Percentiles rank a stretch among this genome's conserved stretches.
These are phyloP conservation scores for Peziza echinospora DNA, from an alignment of 495 filamentous ascomycete genomes.

Conservation along the genomic window DNA sequence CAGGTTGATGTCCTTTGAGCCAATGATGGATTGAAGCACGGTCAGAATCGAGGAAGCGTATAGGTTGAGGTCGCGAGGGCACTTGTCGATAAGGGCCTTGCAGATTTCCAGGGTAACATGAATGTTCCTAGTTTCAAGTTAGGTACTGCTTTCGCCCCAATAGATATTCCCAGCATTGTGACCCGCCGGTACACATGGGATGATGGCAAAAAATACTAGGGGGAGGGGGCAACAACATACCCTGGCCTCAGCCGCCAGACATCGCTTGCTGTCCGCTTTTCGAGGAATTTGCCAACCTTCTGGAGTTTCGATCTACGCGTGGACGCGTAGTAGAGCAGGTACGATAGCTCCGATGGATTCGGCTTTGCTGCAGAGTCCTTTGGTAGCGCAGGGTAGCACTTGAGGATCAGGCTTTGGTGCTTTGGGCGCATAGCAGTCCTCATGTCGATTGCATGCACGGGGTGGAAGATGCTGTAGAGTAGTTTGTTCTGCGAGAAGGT, in stretches of 20 bases:
- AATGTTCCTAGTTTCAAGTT: constrained; percentile 41
- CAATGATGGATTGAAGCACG: constrained; percentile 54
- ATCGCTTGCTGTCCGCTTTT: constrained; percentile 73
- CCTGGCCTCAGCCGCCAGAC: constrained; percentile 61
- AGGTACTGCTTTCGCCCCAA: constrained; percentile 1
- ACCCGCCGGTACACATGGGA: too few species aligned
- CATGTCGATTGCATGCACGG: not conserved
- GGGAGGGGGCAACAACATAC: too few species aligned
- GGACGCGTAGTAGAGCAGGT: constrained; percentile 84
- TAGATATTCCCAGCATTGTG: not conserved
- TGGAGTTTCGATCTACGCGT: constrained; percentile 81
- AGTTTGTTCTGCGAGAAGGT: not conserved
- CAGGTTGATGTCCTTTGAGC: constrained; percentile 64
- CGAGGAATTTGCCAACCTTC: constrained; percentile 77
- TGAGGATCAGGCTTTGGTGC: constrained; percentile 78
- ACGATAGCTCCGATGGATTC: constrained; percentile 83
- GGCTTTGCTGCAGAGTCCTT: constrained; percentile 47
- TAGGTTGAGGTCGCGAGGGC: constrained; percentile 69
- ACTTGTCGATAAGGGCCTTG: constrained; percentile 72
- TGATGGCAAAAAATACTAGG: not conserved
- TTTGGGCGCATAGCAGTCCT: constrained; percentile 39
- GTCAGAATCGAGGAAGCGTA: constrained; percentile 61
- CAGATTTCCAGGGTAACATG: constrained; percentile 82
- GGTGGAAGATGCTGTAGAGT: not conserved
- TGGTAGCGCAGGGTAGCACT: constrained; percentile 75